A percentile compares a stretch with the other conserved stretches of the same genome.
phyloP scores from a whole-genome alignment of 305 asterid species.

The Fraxinus velutina region DNA sequence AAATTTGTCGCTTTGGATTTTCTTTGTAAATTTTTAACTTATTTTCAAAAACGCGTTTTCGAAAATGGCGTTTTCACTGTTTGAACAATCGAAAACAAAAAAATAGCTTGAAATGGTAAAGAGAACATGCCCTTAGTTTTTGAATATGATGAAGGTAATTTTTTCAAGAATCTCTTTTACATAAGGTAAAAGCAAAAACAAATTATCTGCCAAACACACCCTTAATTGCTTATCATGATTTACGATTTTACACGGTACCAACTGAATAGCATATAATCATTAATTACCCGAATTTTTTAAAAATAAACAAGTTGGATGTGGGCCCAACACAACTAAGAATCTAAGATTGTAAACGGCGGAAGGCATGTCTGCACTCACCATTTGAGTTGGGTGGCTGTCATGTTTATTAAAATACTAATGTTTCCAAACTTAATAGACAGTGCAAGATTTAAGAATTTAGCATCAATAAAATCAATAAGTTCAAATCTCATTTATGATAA shows the following conservation, averaged over 20 bases:
- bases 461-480: background rate
- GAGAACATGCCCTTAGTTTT: background rate
- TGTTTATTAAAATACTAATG: background rate
- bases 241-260: background rate
- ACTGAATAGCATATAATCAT: background rate
- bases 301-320: background rate
- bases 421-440: background rate
- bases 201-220: background rate
- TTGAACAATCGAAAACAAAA: too few relatives aligned
- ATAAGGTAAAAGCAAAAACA: background rate
- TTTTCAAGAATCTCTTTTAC: background rate
- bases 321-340: background rate
- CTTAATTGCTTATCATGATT: background rate
- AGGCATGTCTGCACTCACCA: background rate
- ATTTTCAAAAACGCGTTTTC: too few relatives aligned
- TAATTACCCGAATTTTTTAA: background rate
- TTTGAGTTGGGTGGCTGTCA: background rate
- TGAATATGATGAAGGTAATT: background rate
- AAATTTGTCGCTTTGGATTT: too few relatives aligned
- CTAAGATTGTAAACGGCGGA: background rate
- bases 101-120: too few relatives aligned
- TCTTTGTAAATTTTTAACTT: too few relatives aligned
- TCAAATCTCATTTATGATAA: background rate
- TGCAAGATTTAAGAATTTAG: background rate
- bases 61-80: too few relatives aligned